Conservation (phyloP, 1,284 basidiomycete species). For the Gymnopus androsaceus region DNA sequence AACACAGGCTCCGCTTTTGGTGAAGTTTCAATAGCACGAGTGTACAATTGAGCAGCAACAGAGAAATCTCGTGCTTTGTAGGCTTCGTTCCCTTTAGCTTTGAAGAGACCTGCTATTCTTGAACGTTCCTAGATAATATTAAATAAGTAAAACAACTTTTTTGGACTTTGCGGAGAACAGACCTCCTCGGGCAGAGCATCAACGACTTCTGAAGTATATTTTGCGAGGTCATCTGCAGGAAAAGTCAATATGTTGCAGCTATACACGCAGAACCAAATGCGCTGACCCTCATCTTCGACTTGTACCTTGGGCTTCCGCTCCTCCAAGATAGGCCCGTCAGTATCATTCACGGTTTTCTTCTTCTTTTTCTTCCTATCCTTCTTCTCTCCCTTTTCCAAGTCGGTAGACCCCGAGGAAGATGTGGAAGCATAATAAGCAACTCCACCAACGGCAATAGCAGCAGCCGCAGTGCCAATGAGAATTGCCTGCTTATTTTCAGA, state of each 20-base stretch:
- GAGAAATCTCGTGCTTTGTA: slow-evolving; percentile 82
- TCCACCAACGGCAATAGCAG: slow-evolving; percentile 74
- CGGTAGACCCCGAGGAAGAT: slow-evolving; percentile 37
- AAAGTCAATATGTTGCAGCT: background rate
- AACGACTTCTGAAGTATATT: slow-evolving; percentile 50
- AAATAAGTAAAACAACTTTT: background rate
- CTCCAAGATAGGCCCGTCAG: slow-evolving; percentile 76
- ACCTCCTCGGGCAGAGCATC: slow-evolving; percentile 60
- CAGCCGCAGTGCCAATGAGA: slow-evolving; percentile 68
- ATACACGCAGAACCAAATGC: slow-evolving; percentile 14
- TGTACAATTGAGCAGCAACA: slow-evolving; percentile 84
- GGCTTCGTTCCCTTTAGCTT: slow-evolving; percentile 87
- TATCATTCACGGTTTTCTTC: slow-evolving; percentile 44
- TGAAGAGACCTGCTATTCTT: slow-evolving; percentile 78
- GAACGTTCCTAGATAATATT: slow-evolving; percentile 63
- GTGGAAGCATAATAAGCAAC: slow-evolving; percentile 77
- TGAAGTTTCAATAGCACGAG: slow-evolving; percentile 86
- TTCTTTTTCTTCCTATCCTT: slow-evolving; percentile 70
- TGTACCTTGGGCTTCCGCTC: slow-evolving; percentile 43
- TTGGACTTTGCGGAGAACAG: slow-evolving; percentile 14
- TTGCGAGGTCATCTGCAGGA: slow-evolving; percentile 36
- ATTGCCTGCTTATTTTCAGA: slow-evolving; percentile 75
- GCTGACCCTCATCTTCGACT: slow-evolving; percentile 35
- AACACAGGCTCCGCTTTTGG: slow-evolving; percentile 91
- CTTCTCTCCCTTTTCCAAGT: slow-evolving; percentile 52